Evolutionary conservation across 2,329 filamentous ascomycete species (phyloP), one percentile per base, ranked within the genome.

Genomic region (Fusarium napiforme): DNA sequence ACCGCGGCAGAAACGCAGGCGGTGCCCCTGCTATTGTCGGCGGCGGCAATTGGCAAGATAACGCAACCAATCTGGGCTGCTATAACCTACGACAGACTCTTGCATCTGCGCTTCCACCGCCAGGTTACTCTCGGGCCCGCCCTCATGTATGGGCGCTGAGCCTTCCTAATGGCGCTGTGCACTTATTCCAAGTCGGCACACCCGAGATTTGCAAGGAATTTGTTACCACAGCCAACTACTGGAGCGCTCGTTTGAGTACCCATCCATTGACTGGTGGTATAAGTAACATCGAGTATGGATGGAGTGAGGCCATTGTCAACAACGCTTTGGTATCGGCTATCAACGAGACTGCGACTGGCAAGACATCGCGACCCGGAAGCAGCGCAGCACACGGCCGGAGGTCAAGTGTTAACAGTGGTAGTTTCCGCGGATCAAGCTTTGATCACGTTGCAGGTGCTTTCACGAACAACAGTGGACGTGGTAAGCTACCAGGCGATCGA

Each of bases 11-110:
- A 58, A 82, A 83, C 42, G 84, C 85, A 28, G 83, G 86, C 66
- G 86, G 85, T 69, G 82, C 85, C 59, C 86, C 85, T 64, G 87
- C 88, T 15, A 91, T 93, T 11, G 96, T 98, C 5, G 96, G 96
- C 74, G 96, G 96, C 69, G 96, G 96, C 30, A 98, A 99, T 81
- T 99, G 96, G 96, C 96, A 96, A 81, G 95, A 98, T 75, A 98
- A 97, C 79, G 96, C 96, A 9, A 95, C 97, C 73, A 94, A 92
- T 73, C 87, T 98, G 15, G 95, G 94, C 77, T 93, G 92, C 26
- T 98, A 98, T 81, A 91, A 93, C 47, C 89, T 99, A 12, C 90
- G 95, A 26, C 95, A 98, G 81, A 97, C 95, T 2, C 93, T 98
- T 73, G 96, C 96, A 16, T 97, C 94, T 63, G 91, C 93, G 1